These are phyloP conservation scores for Solanum bukasovii DNA, from an alignment of 257 asterid species.

Conservation along the genomic window DNA sequence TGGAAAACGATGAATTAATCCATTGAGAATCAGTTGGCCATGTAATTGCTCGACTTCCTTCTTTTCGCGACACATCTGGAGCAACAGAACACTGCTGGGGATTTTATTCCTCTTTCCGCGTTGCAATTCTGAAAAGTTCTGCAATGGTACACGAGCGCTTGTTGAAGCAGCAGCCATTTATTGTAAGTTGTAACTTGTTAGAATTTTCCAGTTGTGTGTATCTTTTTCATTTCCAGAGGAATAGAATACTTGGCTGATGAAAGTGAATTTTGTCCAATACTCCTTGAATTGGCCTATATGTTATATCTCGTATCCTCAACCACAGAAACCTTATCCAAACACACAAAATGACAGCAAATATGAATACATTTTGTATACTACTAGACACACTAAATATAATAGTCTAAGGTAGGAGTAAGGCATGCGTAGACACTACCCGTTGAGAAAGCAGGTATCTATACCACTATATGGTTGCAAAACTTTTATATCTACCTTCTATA, in stretches of 20 bases:
- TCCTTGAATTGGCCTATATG: background rate
- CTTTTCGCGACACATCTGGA: constrained; percentile 9
- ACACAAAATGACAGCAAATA: background rate
- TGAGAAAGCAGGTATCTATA: background rate
- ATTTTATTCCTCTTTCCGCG: background rate
- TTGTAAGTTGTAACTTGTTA: background rate
- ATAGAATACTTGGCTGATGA: background rate
- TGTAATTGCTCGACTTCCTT: constrained; percentile 15
- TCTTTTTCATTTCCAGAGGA: background rate
- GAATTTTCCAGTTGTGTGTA: background rate
- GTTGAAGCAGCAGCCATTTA: constrained; percentile 10
- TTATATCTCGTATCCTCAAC: background rate
- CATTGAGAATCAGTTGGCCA: constrained; percentile 15
- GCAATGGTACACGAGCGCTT: background rate
- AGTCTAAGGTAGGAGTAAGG: background rate
- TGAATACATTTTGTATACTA: background rate
- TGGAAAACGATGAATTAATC: constrained; percentile 6
- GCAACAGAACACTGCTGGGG: background rate
- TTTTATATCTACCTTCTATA: background rate
- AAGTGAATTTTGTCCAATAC: background rate
- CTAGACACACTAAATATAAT: background rate
- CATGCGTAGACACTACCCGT: background rate
- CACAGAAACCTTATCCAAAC: constrained; percentile 8
- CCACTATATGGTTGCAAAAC: background rate
- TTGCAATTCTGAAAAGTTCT: background rate